These are phyloP conservation scores for Trichoderma sp. DNA, from an alignment of 2,329 filamentous ascomycete genomes.

Conservation along the genomic window DNA sequence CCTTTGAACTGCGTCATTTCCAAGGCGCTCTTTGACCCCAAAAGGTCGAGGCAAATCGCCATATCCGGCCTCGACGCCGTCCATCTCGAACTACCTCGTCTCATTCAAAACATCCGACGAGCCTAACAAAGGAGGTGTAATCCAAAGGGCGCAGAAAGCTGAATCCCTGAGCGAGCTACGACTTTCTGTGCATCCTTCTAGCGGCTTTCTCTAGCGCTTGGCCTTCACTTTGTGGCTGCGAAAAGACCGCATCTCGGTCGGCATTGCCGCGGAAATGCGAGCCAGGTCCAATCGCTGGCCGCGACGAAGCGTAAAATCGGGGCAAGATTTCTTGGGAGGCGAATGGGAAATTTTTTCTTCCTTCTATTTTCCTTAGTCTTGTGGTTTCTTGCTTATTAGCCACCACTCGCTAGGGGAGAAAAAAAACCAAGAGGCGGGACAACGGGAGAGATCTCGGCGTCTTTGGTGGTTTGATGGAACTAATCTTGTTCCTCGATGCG, in stretches of 20 bases:
- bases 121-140: neutral
- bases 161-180: neutral
- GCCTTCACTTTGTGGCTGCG: neutral
- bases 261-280: slow-evolving; percentile 13
- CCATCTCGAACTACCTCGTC: neutral
- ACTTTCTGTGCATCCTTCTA: slow-evolving; percentile 19
- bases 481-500: neutral
- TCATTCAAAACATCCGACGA: neutral
- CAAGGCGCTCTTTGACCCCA: neutral
- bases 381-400: neutral
- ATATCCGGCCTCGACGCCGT: neutral
- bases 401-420: neutral
- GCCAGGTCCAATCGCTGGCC: slow-evolving; percentile 2
- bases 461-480: neutral
- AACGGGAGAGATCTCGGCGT: slow-evolving; percentile 8
- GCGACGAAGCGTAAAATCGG: slow-evolving; percentile 5
- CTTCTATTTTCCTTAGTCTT: neutral
- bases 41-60: neutral
- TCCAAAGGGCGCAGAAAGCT: neutral
- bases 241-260: slow-evolving; percentile 1
- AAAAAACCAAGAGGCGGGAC: neutral
- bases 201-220: slow-evolving; percentile 19
- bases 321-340: neutral
- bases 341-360: slow-evolving; percentile 12
- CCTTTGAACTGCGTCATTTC: neutral